Evolutionary conservation across 2,329 filamentous ascomycete species (phyloP), one percentile per base, ranked within the genome.

Genomic region (Cercospora brassicicola): DNA sequence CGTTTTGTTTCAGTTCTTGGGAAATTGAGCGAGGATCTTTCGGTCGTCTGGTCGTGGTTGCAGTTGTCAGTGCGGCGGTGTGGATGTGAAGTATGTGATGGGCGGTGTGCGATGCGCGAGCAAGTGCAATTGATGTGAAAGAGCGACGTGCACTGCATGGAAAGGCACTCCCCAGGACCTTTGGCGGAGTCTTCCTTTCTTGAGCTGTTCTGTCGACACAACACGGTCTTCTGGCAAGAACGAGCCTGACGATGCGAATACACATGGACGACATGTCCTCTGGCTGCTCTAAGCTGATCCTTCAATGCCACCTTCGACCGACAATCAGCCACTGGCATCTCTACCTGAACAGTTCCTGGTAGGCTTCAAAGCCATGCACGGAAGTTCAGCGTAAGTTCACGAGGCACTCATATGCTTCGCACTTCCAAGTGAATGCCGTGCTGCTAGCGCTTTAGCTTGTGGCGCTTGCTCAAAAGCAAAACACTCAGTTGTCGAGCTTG

Each of bases 401-500:
- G 45, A 57, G 48, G 31, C 20, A 33, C 45, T 30, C 26, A 39
- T 59, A 65, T 59, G 55, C 53, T 59, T 53, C 56, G 48, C 55
- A 36, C 55, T 65, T 28, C 55, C 28, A 11, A n/a, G 15, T n/a
- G 39, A 60, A 42, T 65, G 62, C 53, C 62, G 62, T 45, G 36
- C 33, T 45, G 28, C 55, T 56, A 42, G 30, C 18, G 23, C 23
- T 23, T 20, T 64, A 64, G 61, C 63, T 60, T n/a, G 20, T 23
- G 53, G 18, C 55, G 18, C 55, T 60, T 30, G 30, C 23, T 15
- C 2, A 18, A 31, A 20, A 31, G n/a, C 20, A 55, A 53, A 31
- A 31, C 53, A 64, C 2, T 64, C 48, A 65, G 55, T 60, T 31
- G 56, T 59, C n/a, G 63, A 60, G 36, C 56, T 59, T 30, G 18